Conservation (phyloP, 495 filamentous ascomycete species). For the Penicillium goetzii region DNA sequence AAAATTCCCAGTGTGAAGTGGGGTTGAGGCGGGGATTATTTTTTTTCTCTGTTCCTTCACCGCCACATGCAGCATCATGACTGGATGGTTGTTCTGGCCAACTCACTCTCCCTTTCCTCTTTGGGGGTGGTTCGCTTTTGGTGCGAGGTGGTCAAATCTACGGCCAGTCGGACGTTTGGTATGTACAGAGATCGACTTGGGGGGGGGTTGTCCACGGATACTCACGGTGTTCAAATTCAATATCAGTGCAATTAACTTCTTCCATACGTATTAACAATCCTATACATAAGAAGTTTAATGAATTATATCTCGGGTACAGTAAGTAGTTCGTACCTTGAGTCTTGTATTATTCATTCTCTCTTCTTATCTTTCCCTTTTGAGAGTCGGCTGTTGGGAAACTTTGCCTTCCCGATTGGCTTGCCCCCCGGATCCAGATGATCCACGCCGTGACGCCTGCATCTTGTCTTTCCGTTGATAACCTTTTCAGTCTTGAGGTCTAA, state of each 20-base stretch:
- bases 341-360: slow-evolving; percentile 1
- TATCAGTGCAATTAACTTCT: slow-evolving; percentile 2
- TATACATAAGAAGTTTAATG: background rate
- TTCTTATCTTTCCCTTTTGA: slow-evolving; percentile 1
- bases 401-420: slow-evolving; percentile 16
- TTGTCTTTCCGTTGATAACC: slow-evolving; percentile 8
- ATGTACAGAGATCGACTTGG: slow-evolving; percentile 5
- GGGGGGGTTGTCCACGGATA: background rate
- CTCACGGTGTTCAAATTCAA: background rate
- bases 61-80: slow-evolving; percentile 45
- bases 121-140: slow-evolving; percentile 27
- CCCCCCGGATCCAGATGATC: slow-evolving; percentile 13
- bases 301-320: background rate
- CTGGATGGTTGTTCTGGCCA: slow-evolving; percentile 31
- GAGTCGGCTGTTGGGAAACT: slow-evolving; percentile 5
- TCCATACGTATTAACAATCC: background rate
- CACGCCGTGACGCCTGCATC: slow-evolving; percentile 22
- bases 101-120: slow-evolving; percentile 34
- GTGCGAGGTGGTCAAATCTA: slow-evolving; percentile 2
- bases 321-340: background rate
- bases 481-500: background rate
- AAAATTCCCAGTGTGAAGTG: slow-evolving; percentile 32
- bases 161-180: slow-evolving; percentile 4
- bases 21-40: slow-evolving; percentile 46
- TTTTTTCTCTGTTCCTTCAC: slow-evolving; percentile 42